phyloP scores from a whole-genome alignment of 2,329 filamentous ascomycete species.

The Epichloe amarillans region DNA sequence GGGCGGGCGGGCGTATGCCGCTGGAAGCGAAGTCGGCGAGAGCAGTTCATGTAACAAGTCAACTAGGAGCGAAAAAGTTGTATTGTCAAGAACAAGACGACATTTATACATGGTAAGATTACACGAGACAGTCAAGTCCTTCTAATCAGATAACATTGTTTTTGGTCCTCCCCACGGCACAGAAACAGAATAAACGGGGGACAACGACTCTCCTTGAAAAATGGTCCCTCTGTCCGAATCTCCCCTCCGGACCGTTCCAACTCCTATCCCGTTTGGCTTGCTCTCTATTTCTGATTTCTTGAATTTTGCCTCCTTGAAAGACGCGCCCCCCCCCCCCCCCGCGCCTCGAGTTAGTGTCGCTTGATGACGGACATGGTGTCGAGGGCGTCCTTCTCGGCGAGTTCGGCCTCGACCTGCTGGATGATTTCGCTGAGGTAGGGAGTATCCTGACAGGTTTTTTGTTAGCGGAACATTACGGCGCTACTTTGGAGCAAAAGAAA shows the following conservation, averaged over 20 bases:
- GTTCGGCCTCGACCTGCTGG: slow-evolving; percentile 34
- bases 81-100: slow-evolving; percentile 7
- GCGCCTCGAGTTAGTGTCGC: slow-evolving; percentile 28
- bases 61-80: background rate
- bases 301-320: background rate
- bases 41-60: background rate
- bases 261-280: background rate
- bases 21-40: too few relatives aligned
- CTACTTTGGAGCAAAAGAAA: too few relatives aligned
- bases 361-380: slow-evolving; percentile 37
- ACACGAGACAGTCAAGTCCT: slow-evolving; percentile 7
- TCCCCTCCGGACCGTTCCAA: background rate
- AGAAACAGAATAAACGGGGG: background rate
- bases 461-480: background rate
- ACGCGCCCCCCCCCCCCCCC: too few relatives aligned
- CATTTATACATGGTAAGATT: slow-evolving; percentile 8
- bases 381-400: slow-evolving; percentile 38
- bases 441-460: slow-evolving; percentile 26
- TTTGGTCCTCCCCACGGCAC: background rate
- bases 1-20: too few relatives aligned
- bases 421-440: slow-evolving; percentile 41
- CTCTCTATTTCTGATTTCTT: background rate
- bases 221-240: background rate
- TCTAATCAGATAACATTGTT: background rate
- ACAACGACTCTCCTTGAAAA: background rate